A percentile compares a stretch with the other conserved stretches of the same genome.
These are phyloP conservation scores for Penicillium sclerotigenum DNA, from an alignment of 2,329 filamentous ascomycete species.

Conservation along the genomic window DNA sequence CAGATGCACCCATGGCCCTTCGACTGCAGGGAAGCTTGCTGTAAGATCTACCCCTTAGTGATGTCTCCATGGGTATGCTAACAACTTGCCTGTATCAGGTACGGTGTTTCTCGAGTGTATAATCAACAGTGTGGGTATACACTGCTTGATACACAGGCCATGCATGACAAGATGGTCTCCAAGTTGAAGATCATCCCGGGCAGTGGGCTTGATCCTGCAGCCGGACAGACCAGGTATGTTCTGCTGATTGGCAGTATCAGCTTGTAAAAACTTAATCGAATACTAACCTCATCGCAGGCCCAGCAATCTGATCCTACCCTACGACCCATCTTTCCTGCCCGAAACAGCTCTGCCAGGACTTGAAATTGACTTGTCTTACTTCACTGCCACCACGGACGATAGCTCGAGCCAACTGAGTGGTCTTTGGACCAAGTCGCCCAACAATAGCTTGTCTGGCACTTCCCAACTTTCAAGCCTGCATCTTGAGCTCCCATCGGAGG, in stretches of 20 bases:
- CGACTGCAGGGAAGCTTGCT: conserved; percentile 86
- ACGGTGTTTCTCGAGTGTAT: conserved; percentile 81
- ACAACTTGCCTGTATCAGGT: conserved; percentile 42
- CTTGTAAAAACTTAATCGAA: neutral
- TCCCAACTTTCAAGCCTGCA: conserved; percentile 32
- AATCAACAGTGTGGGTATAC: conserved; percentile 84
- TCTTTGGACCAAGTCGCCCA: conserved; percentile 36
- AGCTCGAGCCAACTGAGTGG: conserved; percentile 33
- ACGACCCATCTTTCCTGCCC: conserved; percentile 78
- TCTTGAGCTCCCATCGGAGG: conserved; percentile 50
- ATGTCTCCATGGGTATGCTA: neutral
- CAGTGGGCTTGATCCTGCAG: conserved; percentile 65
- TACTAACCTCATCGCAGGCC: conserved; percentile 58
- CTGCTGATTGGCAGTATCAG: no score
- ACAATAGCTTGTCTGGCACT: conserved; percentile 28
- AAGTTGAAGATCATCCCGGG: conserved; percentile 59
- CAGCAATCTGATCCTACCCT: conserved; percentile 65
- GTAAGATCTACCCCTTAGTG: conserved; percentile 40
- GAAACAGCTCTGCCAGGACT: conserved; percentile 61
- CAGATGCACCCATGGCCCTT: conserved; percentile 81
- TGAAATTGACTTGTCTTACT: conserved; percentile 48
- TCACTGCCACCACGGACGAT: conserved; percentile 36
- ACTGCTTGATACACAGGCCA: conserved; percentile 72
- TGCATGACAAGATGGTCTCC: conserved; percentile 68
- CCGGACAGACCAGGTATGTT: conserved; percentile 67